phyloP scores from a whole-genome alignment of 805 yeast genomes.

The Metschnikowia matae region DNA sequence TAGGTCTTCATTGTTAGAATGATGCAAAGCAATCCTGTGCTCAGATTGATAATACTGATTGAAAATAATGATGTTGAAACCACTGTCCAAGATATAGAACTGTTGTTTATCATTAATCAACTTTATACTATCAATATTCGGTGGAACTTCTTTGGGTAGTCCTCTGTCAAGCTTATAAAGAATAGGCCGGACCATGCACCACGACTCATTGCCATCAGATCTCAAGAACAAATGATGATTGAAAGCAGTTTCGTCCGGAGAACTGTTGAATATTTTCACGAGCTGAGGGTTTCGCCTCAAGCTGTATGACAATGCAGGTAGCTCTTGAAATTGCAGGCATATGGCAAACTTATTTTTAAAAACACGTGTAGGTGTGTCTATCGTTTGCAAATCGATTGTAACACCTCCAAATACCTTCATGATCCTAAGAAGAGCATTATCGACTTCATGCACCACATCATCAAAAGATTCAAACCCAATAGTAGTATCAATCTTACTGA shows the following conservation, averaged over 20 bases:
- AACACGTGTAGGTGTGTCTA: constrained; percentile 22
- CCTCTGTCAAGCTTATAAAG: constrained; percentile 15
- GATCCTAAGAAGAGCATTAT: constrained; percentile 24
- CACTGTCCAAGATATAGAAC: constrained; percentile 29
- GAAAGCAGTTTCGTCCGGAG: constrained; percentile 45
- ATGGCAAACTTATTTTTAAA: constrained; percentile 19
- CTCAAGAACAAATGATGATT: constrained; percentile 32
- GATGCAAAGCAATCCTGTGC: constrained; percentile 14
- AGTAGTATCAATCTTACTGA: constrained; percentile 32
- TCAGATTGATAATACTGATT: constrained; percentile 7
- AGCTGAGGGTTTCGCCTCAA: constrained; percentile 35
- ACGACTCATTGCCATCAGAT: constrained; percentile 17
- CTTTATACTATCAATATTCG: constrained; percentile 15
- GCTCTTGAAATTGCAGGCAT: constrained; percentile 23
- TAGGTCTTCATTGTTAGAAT: constrained; percentile 13
- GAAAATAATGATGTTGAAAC: constrained; percentile 26
- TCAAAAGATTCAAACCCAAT: constrained; percentile 33
- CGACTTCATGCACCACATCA: constrained; percentile 23
- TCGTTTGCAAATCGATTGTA: not conserved
- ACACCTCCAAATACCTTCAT: constrained; percentile 29
- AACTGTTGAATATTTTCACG: constrained; percentile 35
- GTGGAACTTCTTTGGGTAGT: constrained; percentile 8
- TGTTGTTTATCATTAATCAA: not conserved
- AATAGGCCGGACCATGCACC: constrained; percentile 28
- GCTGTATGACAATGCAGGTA: constrained; percentile 32